phyloP scores from a whole-genome alignment of 2,329 filamentous ascomycete genomes.

The Botrytis fragariae region DNA sequence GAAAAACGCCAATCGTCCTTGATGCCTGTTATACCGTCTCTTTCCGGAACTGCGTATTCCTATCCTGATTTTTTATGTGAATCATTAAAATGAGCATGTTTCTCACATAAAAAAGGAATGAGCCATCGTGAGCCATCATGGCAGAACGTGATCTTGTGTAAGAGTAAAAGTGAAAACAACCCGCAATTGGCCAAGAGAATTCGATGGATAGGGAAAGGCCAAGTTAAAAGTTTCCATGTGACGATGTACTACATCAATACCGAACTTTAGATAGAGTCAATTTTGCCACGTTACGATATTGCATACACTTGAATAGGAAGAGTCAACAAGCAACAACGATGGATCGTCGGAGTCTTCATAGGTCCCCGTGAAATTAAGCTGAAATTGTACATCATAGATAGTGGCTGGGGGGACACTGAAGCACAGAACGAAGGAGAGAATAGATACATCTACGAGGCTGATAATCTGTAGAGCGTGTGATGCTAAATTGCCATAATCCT shows the following conservation, averaged over 20 bases:
- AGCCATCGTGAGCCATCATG: background rate
- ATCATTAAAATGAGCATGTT: slow-evolving; percentile 20
- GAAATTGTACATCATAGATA: background rate
- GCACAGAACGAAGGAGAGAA: background rate
- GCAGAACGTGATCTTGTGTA: background rate
- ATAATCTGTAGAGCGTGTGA: slow-evolving; percentile 7
- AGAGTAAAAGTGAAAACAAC: background rate
- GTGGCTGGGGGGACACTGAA: background rate
- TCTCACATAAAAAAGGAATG: background rate
- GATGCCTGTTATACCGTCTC: slow-evolving; percentile 7
- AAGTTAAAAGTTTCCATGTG: background rate
- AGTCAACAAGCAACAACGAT: background rate
- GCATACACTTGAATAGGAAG: background rate
- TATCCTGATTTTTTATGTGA: background rate
- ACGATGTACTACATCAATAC: slow-evolving; percentile 3
- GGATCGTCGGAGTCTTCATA: background rate
- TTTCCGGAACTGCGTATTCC: background rate
- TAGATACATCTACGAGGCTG: background rate
- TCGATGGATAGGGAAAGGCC: background rate
- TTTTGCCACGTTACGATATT: background rate
- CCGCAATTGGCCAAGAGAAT: background rate
- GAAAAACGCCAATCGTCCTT: slow-evolving; percentile 4
- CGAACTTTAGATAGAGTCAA: background rate
- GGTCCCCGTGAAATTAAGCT: slow-evolving; percentile 4
- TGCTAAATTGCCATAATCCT: background rate